Percentiles rank a stretch among this genome's conserved stretches.
Conservation (phyloP, 2,329 filamentous ascomycete species). For the Ophiostoma populinum region DNA sequence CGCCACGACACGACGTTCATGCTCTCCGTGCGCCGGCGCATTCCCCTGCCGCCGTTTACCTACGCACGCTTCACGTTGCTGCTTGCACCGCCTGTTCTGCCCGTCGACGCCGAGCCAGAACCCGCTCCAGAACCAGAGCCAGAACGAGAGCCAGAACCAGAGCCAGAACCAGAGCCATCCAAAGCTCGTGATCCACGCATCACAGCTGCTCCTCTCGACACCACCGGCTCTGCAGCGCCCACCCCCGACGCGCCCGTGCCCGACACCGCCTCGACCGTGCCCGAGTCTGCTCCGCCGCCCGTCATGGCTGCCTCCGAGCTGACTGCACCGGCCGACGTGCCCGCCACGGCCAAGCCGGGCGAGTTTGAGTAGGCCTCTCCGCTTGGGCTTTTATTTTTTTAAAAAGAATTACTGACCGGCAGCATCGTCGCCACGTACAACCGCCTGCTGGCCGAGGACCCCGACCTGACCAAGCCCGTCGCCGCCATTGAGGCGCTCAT, state of each 20-base stretch:
- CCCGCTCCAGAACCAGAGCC: background rate
- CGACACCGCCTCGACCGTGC: background rate
- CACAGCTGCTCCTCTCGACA: too few species aligned
- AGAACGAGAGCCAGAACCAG: too few species aligned
- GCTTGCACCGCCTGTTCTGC: background rate
- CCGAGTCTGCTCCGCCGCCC: too few species aligned
- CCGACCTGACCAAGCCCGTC: constrained; percentile 85
- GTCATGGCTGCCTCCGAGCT: constrained; percentile 5
- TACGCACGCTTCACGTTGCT: background rate
- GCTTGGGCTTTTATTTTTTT: background rate
- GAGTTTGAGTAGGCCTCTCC: constrained; percentile 2
- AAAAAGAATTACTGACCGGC: background rate
- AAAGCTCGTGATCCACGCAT: too few species aligned
- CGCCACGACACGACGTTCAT: background rate
- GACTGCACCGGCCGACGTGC: background rate
- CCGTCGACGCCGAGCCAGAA: too few species aligned
- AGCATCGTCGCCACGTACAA: constrained; percentile 41
- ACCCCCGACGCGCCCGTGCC: background rate
- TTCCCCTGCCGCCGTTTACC: constrained; percentile 6
- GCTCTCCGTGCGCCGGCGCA: constrained; percentile 1
- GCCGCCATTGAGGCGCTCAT: constrained; percentile 51
- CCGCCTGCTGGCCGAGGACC: constrained; percentile 42
- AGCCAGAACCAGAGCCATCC: too few species aligned
- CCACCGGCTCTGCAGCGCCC: too few species aligned
- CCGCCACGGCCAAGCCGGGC: background rate